Conservation (phyloP, 352 stramenopile species). For the Phytopythium sindhum region DNA sequence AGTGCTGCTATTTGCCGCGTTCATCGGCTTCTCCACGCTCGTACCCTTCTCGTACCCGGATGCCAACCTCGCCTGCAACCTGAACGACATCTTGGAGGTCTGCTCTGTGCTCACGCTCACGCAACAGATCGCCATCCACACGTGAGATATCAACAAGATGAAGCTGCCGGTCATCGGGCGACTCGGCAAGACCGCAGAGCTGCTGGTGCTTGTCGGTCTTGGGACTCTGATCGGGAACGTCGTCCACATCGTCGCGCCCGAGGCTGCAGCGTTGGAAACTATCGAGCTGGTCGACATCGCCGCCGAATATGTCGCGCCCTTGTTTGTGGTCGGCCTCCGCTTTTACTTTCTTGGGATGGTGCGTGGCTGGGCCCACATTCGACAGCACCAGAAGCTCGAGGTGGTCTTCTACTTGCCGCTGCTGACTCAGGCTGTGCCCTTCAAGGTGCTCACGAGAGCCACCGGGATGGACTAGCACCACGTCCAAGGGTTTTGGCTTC, state of each 20-base stretch:
- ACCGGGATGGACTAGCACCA: constrained; percentile 11
- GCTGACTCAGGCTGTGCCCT: constrained; percentile 12
- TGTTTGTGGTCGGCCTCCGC: constrained; percentile 12
- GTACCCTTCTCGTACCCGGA: constrained; percentile 10
- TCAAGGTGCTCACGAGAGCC: background rate
- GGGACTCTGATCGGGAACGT: background rate
- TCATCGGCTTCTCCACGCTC: constrained; percentile 22
- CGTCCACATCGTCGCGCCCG: constrained; percentile 5
- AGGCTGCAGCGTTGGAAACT: background rate
- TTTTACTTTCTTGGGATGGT: constrained; percentile 14
- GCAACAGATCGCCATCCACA: constrained; percentile 1
- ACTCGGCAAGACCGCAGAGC: constrained; percentile 11
- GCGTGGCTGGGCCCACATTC: constrained; percentile 1
- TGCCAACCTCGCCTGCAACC: constrained; percentile 6
- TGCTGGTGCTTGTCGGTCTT: constrained; percentile 11
- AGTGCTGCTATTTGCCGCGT: constrained; percentile 12
- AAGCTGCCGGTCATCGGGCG: constrained; percentile 11
- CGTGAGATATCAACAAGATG: constrained; percentile 13
- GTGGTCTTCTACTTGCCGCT: constrained; percentile 7
- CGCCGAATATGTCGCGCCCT: constrained; percentile 12
- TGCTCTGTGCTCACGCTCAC: constrained; percentile 13
- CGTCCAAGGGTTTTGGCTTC: constrained; percentile 13
- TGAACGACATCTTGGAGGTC: constrained; percentile 12
- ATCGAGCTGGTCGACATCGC: constrained; percentile 20
- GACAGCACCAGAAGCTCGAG: constrained; percentile 11